phyloP scores from a whole-genome alignment of 352 stramenopile species.

The Stephanocyclus meneghinianus region DNA sequence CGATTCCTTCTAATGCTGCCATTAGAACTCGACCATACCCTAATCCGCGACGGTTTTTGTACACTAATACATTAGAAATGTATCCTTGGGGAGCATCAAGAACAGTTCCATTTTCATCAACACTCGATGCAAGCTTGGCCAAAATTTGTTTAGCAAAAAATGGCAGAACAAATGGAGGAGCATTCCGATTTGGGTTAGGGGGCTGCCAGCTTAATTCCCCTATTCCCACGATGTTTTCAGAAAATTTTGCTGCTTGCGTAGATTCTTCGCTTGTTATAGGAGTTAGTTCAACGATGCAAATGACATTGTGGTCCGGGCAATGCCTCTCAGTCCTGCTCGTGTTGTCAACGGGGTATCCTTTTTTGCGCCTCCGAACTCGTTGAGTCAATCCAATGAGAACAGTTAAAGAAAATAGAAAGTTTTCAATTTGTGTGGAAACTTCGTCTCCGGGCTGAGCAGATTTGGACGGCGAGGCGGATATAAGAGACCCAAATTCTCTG shows the following conservation, averaged over 20 bases:
- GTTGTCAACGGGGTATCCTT: constrained; percentile 26
- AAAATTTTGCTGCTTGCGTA: constrained; percentile 4
- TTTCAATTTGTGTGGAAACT: constrained; percentile 40
- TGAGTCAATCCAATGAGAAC: constrained; percentile 52
- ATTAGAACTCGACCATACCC: constrained; percentile 67
- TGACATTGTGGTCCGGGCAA: constrained; percentile 52
- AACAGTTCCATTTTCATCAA: background rate
- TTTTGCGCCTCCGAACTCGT: constrained; percentile 42
- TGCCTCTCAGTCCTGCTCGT: background rate
- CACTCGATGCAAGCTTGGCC: constrained; percentile 30
- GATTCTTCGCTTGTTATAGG: constrained; percentile 12
- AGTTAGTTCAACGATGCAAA: constrained; percentile 50
- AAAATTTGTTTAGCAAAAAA: constrained; percentile 43
- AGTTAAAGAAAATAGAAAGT: constrained; percentile 54
- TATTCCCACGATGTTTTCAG: constrained; percentile 61
- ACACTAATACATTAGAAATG: constrained; percentile 69
- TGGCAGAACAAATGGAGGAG: constrained; percentile 55
- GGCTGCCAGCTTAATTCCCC: constrained; percentile 67
- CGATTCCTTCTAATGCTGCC: constrained; percentile 62
- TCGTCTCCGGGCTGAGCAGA: constrained; percentile 24
- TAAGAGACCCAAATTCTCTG: constrained; percentile 44
- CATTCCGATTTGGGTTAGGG: constrained; percentile 54
- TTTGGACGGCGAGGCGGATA: background rate
- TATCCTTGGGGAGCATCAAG: constrained; percentile 45
- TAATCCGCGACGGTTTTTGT: constrained; percentile 47